These are phyloP conservation scores for barley (Hordeum vulgare) DNA, from an alignment of 176 grass and related monocot genomes.

Conservation along the genomic window MorexV3_pseudomolecules_assembly NC_058520.1:591502650-591503149, in stretches of 20 bases:
- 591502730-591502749: not conserved
- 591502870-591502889: slow-evolving; percentile 6
- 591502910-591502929: not conserved
- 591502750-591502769: slow-evolving; percentile 44
- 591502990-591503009: not conserved
- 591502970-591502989: not conserved
- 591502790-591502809: slow-evolving; percentile 59
- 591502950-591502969: not conserved
- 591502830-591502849: slow-evolving; percentile 35
- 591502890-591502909: not conserved
- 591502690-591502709: not conserved
- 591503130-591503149: not conserved
- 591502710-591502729: not conserved
- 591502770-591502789: slow-evolving; percentile 47
- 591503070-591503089: not conserved
- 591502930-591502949: not conserved
- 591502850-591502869: slow-evolving; percentile 34
- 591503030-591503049: not conserved
- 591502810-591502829: slow-evolving; percentile 33
- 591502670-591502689: not conserved
- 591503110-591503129: not conserved
- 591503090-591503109: not conserved
- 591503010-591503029: not conserved
- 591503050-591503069: not conserved
- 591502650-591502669: not conserved